Evolutionary conservation across 495 filamentous ascomycete species (phyloP).

Genomic region (Acidomyces sp.): DNA sequence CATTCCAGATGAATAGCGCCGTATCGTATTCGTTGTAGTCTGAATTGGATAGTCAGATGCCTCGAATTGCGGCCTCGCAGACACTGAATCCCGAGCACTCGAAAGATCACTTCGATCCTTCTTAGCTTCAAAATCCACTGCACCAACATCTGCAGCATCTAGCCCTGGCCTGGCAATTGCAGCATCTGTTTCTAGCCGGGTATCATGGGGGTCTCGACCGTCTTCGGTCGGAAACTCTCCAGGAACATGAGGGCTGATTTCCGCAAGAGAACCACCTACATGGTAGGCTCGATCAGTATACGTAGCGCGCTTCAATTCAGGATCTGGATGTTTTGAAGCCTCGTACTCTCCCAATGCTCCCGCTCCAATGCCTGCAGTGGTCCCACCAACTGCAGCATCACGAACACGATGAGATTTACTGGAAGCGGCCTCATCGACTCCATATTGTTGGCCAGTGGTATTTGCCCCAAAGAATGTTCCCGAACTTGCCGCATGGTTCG

Average conservation of each 20-base stretch:
- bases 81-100: too few relatives aligned
- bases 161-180: constrained; percentile 3
- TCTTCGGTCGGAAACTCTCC: constrained; percentile 7
- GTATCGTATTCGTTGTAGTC: constrained; percentile 1
- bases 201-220: constrained; percentile 1
- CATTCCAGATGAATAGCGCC: not conserved
- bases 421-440: constrained; percentile 4
- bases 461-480: too few relatives aligned
- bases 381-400: constrained; percentile 19
- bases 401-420: constrained; percentile 23
- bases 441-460: not conserved
- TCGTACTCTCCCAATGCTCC: constrained; percentile 1
- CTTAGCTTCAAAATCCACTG: constrained; percentile 7
- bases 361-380: constrained; percentile 1
- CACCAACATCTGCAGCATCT: constrained; percentile 8
- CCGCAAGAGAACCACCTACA: too few relatives aligned
- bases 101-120: constrained; percentile 1
- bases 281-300: too few relatives aligned
- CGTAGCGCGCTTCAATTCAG: not conserved
- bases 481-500: too few relatives aligned
- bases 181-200: not conserved
- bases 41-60: too few relatives aligned
- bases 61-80: too few relatives aligned
- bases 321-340: not conserved
- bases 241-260: constrained; percentile 7